phyloP scores from a whole-genome alignment of 495 filamentous ascomycete genomes.

The Neurospora terricola region DNA sequence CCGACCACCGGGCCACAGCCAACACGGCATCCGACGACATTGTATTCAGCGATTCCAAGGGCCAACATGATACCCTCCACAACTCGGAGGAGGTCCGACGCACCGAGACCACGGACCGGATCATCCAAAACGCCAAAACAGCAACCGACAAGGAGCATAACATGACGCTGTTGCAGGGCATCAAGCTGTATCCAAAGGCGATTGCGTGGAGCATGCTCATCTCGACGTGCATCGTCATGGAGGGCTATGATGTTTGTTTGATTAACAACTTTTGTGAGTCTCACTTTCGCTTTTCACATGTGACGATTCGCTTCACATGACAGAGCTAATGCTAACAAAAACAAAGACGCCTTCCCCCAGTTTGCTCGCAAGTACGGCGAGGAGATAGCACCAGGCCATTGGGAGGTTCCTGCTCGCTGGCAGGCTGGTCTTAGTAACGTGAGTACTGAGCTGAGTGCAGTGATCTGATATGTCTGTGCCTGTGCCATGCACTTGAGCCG shows the following conservation, averaged over 20 bases:
- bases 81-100: constrained; percentile 5
- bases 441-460: constrained; percentile 7
- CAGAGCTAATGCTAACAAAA: not conserved
- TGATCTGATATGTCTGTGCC: not conserved
- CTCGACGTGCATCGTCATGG: constrained; percentile 54
- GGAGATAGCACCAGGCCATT: constrained; percentile 42
- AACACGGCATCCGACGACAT: not conserved
- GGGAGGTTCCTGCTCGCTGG: constrained; percentile 64
- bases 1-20: not conserved
- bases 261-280: constrained; percentile 46
- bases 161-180: constrained; percentile 44
- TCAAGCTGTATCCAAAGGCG: constrained; percentile 45
- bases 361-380: constrained; percentile 66
- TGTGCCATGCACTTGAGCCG: not conserved
- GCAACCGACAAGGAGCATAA: constrained; percentile 44
- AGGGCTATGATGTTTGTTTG: constrained; percentile 52
- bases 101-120: constrained; percentile 21
- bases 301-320: not conserved
- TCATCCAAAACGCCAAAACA: constrained; percentile 35
- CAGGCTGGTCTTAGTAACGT: constrained; percentile 69
- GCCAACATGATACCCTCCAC: not conserved
- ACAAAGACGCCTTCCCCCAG: constrained; percentile 39
- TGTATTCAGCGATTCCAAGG: constrained; percentile 1
- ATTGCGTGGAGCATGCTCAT: constrained; percentile 52
- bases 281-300: not conserved